These are phyloP conservation scores for Butyriboletus appendiculatus DNA, from an alignment of 1,284 basidiomycete genomes.

Conservation along the genomic window DNA sequence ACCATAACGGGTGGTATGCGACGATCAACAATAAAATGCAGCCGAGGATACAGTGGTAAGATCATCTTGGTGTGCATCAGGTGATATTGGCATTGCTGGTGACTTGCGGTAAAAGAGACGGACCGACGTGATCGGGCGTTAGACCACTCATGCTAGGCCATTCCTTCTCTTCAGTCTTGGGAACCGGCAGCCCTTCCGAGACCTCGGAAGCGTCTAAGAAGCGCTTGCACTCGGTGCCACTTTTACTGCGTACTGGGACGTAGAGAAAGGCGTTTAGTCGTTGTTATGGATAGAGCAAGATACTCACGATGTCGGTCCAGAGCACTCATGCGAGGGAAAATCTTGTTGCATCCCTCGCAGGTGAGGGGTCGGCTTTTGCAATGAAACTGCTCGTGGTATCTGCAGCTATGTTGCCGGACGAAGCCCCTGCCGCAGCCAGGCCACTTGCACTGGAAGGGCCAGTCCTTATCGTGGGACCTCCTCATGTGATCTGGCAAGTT, in stretches of 20 bases:
- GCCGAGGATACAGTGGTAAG: neutral
- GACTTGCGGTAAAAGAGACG: constrained; percentile 12
- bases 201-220: constrained; percentile 35
- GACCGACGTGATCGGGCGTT: constrained; percentile 12
- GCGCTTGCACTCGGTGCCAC: constrained; percentile 54
- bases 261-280: neutral
- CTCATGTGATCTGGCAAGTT: constrained; percentile 64
- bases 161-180: constrained; percentile 30
- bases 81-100: constrained; percentile 19
- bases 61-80: constrained; percentile 22
- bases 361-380: constrained; percentile 75
- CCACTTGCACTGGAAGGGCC: constrained; percentile 84
- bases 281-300: neutral
- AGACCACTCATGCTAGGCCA: constrained; percentile 31
- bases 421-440: constrained; percentile 84
- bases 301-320: constrained; percentile 74
- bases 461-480: constrained; percentile 82
- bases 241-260: constrained; percentile 56
- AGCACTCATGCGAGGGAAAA: constrained; percentile 79
- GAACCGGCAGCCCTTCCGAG: constrained; percentile 15
- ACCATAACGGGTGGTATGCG: too few species aligned
- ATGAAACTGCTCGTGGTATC: constrained; percentile 80
- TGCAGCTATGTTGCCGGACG: constrained; percentile 84
- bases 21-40: too few species aligned
- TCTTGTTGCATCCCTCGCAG: constrained; percentile 77